Base-by-base conservation (phyloP, 176 grass and related monocot species). In the Puccinellia tenuiflora region DNA sequence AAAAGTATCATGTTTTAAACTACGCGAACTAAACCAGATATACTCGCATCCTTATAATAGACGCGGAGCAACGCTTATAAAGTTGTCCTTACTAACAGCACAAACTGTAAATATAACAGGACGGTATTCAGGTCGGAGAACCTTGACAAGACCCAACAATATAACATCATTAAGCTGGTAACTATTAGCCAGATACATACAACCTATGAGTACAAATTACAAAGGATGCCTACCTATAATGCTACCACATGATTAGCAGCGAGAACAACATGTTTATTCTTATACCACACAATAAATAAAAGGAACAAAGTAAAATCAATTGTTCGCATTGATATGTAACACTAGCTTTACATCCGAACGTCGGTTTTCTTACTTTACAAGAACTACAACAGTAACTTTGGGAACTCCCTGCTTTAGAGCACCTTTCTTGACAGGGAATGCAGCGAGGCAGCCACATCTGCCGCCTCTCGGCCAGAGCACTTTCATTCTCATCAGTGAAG, bases 301-400 rank as follows among this genome's bases (percentile, higher is more conserved):
- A 88, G 38, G 68, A 86, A 55, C 33, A 47, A 72, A 54, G 22
- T 25, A 13, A 77, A 52, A 78, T 5, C 54, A 73, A 65, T 40
- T 39, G 51, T 83, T 73, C 5, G 48, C 6, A 25, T 55, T 2
- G 8, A 83, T 76, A 90, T 79, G 42, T 68, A 84, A 79, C 66
- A 83, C 68, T 90, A 90, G 54, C 74, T 90, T 80, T 86, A 90
- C 84, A 90, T 47, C n/a, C 22, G 37, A 83, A 70, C 17, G 16
- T 0, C 37, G 73, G 74, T 83, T 46, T 82, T 24, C 66, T 33
- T 47, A 79, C 59, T 83, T 75, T 69, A 90, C 84, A 90, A 79
- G 73, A 75, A 68, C 75, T 79, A 79, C 79, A 71, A 40, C 51
- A 53, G 12, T 5, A 82, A 75, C 48, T 76, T 68, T 15, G 65